Evolutionary conservation across 78 protist species (phyloP).

Genomic region (Guillardia theta): DNA sequence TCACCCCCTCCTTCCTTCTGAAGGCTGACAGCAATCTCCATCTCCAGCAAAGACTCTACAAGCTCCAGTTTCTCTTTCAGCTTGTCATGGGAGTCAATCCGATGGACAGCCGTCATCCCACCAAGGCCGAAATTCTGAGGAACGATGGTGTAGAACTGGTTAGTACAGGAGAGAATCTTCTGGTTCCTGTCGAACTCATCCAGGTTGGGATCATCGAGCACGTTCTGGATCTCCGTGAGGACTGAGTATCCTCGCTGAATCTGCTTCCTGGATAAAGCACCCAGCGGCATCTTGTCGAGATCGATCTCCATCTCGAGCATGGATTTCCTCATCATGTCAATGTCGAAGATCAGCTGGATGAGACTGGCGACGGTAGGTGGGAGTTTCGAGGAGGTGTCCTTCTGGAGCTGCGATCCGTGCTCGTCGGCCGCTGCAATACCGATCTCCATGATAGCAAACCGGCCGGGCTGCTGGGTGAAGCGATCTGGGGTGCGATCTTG

Average conservation of each 20-base stretch:
- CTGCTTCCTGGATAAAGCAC: neutral
- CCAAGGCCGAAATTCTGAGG: neutral
- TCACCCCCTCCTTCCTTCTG: neutral
- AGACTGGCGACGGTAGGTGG: neutral
- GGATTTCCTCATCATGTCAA: neutral
- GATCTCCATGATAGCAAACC: neutral
- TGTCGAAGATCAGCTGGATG: neutral
- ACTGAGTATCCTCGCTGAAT: neutral
- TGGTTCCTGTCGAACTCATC: neutral
- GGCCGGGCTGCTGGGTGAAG: neutral
- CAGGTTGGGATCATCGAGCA: neutral
- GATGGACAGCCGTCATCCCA: neutral
- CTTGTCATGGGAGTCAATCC: neutral
- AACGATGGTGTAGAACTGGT: constrained; percentile 27
- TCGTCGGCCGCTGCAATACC: neutral
- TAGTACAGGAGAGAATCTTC: neutral
- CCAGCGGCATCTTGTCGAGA: constrained; percentile 35
- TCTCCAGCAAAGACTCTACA: neutral
- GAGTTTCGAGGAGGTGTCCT: neutral
- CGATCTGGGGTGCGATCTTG: neutral
- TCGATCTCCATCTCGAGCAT: constrained; percentile 37
- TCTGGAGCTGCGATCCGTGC: neutral
- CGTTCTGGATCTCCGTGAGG: neutral
- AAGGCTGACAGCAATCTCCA: neutral
- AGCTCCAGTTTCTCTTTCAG: neutral